A percentile compares a stretch with the other conserved stretches of the same genome.
Conservation (phyloP, 2,329 filamentous ascomycete species). For the Verticillium dahliae region DNA sequence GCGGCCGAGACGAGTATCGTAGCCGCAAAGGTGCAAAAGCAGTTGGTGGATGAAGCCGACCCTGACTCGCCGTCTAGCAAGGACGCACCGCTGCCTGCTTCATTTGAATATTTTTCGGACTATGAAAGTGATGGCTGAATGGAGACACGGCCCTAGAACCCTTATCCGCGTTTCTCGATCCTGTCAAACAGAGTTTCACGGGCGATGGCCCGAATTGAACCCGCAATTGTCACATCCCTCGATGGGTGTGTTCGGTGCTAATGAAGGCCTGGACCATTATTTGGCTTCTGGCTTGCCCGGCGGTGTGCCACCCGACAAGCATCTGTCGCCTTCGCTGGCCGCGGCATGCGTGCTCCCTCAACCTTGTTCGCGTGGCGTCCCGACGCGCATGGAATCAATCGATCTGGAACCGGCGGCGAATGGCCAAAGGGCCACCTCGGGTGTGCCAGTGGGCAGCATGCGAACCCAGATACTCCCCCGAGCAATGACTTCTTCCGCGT, state of each 20-base stretch:
- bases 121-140: background rate
- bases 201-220: background rate
- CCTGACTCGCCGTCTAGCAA: slow-evolving; percentile 18
- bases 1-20: background rate
- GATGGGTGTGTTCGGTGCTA: background rate
- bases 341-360: background rate
- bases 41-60: slow-evolving; percentile 15
- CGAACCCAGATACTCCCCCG: background rate
- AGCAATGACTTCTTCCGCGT: background rate
- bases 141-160: background rate
- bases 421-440: background rate
- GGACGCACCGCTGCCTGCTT: slow-evolving; percentile 18
- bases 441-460: background rate
- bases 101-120: slow-evolving; percentile 29
- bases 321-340: background rate
- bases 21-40: slow-evolving; percentile 7
- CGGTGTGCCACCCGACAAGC: background rate
- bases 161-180: background rate
- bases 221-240: background rate
- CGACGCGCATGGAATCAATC: background rate
- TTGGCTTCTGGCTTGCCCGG: background rate
- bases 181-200: background rate
- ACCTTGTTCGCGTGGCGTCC: background rate
- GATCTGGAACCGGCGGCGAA: background rate
- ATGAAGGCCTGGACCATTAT: background rate